Evolutionary conservation across 129 eudicot genomes (phyloP), one percentile per base, ranked within the genome.

Genomic region (Centella asiatica): DNA sequence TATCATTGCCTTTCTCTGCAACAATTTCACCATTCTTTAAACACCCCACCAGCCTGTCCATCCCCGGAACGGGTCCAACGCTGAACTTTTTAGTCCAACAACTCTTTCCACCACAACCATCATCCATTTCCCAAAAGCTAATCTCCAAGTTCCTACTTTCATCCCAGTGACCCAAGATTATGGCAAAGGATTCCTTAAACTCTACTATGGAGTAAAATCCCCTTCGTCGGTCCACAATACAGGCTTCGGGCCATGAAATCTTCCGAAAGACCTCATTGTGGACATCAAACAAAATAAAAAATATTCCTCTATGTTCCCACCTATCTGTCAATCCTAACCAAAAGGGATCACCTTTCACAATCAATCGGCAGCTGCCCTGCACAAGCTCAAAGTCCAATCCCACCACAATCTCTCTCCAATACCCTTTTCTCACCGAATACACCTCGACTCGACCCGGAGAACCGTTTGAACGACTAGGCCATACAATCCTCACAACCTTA

Each of bases 401-500:
- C 46, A 57, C 63, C 63, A 19, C 46, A 32, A 57, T 34, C 24
- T 57, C 63, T 26, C 63, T 34, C 63, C 63, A 57, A 33, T 45
- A 33, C 19, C 45, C 63, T 19, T 1, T 18, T 33, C 22, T 57
- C 9, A 34, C 4, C 1, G 63, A 57, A 57, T 57, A 57, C 36
- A 57, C 63, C 63, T 57, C 63, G 36, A 57, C 63, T 3, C 27
- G 29, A 4, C 63, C 45, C 0, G 45, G 46, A 34, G 29, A 32
- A 15, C 34, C 34, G 29, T 18, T 14, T 14, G 45, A 10, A 2
- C 63, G 63, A 57, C 46, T 57, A 33, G 63, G 19, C 45, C 63
- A 57, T 9, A 57, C 46, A 57, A 57, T 57, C 10, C 63, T 57
- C 63, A 57, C 63, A 57, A 57, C 63, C 63, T 57, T 57, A 45